phyloP scores from a whole-genome alignment of 1,284 basidiomycete species.

The Mycena sp. region DNA sequence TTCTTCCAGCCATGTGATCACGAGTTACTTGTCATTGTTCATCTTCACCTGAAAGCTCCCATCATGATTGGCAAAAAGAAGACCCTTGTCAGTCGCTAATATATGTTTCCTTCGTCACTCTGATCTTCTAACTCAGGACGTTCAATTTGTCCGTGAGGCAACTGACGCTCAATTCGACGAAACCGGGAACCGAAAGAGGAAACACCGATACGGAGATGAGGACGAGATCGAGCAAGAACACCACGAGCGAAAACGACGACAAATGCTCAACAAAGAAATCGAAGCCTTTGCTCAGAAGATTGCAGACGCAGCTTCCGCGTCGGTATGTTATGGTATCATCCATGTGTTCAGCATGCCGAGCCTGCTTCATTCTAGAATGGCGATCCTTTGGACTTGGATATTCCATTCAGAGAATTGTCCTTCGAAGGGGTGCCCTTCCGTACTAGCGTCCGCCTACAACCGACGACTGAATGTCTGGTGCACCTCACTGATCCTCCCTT shows the following conservation, averaged over 20 bases:
- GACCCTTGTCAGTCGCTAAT: constrained; percentile 84
- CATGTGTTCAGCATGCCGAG: constrained; percentile 22
- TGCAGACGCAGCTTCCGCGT: constrained; percentile 83
- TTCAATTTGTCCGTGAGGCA: constrained; percentile 99
- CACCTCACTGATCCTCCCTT: constrained; percentile 97
- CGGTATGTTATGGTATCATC: constrained; percentile 52
- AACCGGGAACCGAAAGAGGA: constrained; percentile 98
- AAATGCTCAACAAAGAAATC: constrained; percentile 95
- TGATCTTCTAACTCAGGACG: constrained; percentile 65
- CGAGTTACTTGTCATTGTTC: constrained; percentile 94
- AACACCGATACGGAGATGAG: constrained; percentile 97
- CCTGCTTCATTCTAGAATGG: constrained; percentile 61
- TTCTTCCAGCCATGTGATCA: constrained; percentile 99
- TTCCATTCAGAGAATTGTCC: constrained; percentile 96
- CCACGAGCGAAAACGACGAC: constrained; percentile 91
- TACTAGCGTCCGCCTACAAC: constrained; percentile 93
- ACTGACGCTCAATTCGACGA: constrained; percentile 99
- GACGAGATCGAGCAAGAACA: constrained; percentile 99
- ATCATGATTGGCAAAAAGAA: constrained; percentile 99
- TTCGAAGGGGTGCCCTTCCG: constrained; percentile 98
- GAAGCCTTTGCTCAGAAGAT: constrained; percentile 95
- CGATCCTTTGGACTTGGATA: constrained; percentile 92
- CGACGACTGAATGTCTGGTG: constrained; percentile 97
- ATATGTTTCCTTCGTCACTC: neutral
- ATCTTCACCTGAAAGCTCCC: constrained; percentile 93